Evolutionary conservation across 1,284 basidiomycete species (phyloP), one percentile per base, ranked within the genome.

Genomic region (Cerioporus squamosus): DNA sequence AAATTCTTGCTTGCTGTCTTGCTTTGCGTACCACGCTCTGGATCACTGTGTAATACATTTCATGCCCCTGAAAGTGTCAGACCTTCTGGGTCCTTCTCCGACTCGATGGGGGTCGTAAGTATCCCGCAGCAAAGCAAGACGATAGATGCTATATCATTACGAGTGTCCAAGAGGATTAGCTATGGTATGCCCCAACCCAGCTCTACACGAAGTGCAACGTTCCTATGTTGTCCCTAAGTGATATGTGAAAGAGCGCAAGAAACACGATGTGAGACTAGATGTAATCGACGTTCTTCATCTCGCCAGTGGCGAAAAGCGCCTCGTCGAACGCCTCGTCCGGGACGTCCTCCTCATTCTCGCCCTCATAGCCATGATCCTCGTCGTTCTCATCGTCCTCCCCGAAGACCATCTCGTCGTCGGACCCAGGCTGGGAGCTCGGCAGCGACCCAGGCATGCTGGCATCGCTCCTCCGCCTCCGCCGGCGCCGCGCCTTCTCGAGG

Each of bases 261-360:
- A 29, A 36, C 33, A 36, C 33, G 14, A n/a, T n/a, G n/a, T n/a
- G 9, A 36, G 33, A 10, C 53, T 71, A 90, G 70, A 88, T 74
- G 73, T 91, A 94, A 22, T 91, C 90, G 23, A 93, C 89, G 68
- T 88, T 88, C 76, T 86, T 84, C 92, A 94, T 94, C 79, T 93
- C 91, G 17, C 88, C 91, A 14, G 90, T 83, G 42, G 90, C 91
- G 46, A 91, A 75, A 58, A 94, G 75, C 71, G 93, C 91, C 66
- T 94, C 91, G 68, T 93, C 90, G 68, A 93, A 90, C 18, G 81
- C 82, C 58, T 85, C 82, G 62, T 88, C 86, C 22, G 79, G 82
- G 38, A 79, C 81, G 56, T 82, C 82, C 46, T 80, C 81, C 51
- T 73, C 74, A 51, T 74, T 70, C 57, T 75, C 74, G 22, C 67